Conservation (phyloP, 345 rosid species). For the Sonneratia caseolaris region DNA sequence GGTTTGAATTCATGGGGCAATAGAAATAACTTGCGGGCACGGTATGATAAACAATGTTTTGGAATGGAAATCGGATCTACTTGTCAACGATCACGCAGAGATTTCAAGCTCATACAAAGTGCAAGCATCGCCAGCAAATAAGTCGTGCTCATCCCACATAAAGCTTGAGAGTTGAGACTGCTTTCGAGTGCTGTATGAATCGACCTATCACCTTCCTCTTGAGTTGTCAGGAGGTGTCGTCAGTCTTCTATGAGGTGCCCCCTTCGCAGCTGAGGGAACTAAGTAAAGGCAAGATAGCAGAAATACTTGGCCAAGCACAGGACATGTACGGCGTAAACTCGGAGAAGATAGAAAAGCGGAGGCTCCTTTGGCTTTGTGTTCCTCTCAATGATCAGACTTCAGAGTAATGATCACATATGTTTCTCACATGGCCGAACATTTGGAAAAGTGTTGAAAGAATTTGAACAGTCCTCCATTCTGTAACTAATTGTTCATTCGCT, state of each 20-base stretch:
- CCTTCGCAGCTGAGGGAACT: not conserved
- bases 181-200: not conserved
- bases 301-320: not conserved
- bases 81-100: no score
- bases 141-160: not conserved
- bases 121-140: no score
- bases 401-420: not conserved
- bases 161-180: not conserved
- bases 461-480: no score
- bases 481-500: no score
- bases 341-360: not conserved
- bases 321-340: not conserved
- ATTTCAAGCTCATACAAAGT: no score
- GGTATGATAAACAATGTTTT: no score
- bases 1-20: no score
- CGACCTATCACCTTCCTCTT: not conserved
- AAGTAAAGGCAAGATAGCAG: not conserved
- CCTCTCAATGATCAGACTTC: not conserved
- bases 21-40: no score
- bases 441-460: not conserved
- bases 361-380: not conserved
- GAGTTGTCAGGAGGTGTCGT: conserved; percentile 1
- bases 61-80: no score
- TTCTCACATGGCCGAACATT: not conserved
- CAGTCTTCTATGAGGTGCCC: not conserved